Evolutionary conservation across 129 eudicot species (phyloP).

Genomic region (Arctium lappa): DNA sequence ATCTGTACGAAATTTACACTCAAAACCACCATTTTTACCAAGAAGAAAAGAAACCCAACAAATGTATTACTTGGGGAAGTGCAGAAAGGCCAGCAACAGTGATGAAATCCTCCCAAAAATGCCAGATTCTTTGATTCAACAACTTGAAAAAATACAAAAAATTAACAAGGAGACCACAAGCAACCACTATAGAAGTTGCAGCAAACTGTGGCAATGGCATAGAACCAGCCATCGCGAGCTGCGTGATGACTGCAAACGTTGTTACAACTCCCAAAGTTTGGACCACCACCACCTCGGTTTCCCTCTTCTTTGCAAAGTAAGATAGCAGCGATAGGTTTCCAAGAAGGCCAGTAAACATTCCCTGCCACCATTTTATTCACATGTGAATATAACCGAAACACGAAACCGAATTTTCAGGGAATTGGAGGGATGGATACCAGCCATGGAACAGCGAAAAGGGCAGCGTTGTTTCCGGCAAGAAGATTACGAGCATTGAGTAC

Average conservation of each 20-base stretch:
- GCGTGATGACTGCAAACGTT: constrained; percentile 67
- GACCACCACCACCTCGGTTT: constrained; percentile 79
- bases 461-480: constrained; percentile 69
- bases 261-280: constrained; percentile 88
- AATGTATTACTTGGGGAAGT: constrained; percentile 77
- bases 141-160: constrained; percentile 67
- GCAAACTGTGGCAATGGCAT: constrained; percentile 83
- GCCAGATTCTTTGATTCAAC: constrained; percentile 62
- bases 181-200: constrained; percentile 64
- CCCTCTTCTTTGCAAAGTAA: constrained; percentile 87
- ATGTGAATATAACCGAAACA: neutral
- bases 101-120: constrained; percentile 91
- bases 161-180: constrained; percentile 66
- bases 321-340: constrained; percentile 88
- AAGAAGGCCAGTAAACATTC: constrained; percentile 92
- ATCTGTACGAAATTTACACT: neutral
- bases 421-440: constrained; percentile 53
- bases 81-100: constrained; percentile 87
- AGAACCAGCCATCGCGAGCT: constrained; percentile 89
- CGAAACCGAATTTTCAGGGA: neutral
- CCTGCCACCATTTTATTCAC: constrained; percentile 40
- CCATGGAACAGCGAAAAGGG: constrained; percentile 94
- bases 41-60: neutral
- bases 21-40: neutral
- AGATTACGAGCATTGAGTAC: constrained; percentile 89